phyloP scores from a whole-genome alignment of 768 basidiomycete species.

The Fibroporia radiculosa region DNA sequence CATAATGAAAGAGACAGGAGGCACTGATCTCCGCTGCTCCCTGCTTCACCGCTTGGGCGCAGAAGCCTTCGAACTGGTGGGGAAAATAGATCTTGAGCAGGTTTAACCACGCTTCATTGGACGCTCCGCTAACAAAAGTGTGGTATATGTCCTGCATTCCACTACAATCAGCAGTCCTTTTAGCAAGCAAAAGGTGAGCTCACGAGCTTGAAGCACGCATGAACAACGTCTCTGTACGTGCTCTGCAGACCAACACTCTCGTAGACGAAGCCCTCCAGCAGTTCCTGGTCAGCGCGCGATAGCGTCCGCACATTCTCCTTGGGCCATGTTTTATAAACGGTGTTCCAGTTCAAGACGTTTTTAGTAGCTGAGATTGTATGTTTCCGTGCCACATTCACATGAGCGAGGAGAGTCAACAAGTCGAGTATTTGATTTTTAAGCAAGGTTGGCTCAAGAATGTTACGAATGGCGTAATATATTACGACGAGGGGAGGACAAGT shows the following conservation, averaged over 20 bases:
- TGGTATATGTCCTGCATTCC: slow-evolving; percentile 9
- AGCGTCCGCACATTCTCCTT: not conserved
- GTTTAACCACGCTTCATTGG: not conserved
- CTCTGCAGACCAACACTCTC: slow-evolving; percentile 1
- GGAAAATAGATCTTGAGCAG: not conserved
- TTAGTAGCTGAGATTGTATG: not conserved
- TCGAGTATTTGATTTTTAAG: slow-evolving; percentile 4
- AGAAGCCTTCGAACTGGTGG: slow-evolving; percentile 1
- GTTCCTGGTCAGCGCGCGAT: not conserved
- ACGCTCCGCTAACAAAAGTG: slow-evolving; percentile 3
- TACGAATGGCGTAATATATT: slow-evolving; percentile 9
- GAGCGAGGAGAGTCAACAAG: slow-evolving; percentile 10
- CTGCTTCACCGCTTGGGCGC: not conserved
- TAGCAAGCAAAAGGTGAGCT: not conserved
- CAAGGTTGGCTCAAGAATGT: slow-evolving; percentile 9
- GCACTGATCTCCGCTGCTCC: not conserved
- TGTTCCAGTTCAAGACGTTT: slow-evolving; percentile 5
- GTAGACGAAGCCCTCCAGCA: not conserved
- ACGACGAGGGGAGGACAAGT: slow-evolving; percentile 10
- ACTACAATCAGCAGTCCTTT: not conserved
- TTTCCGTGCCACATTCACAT: slow-evolving; percentile 10
- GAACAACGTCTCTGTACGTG: slow-evolving; percentile 8
- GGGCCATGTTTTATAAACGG: not conserved
- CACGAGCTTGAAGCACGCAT: slow-evolving; percentile 10
- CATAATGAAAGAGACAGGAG: slow-evolving; percentile 7